These are phyloP conservation scores for Penicillium riverlandense DNA, from an alignment of 495 filamentous ascomycete species.

Conservation along the genomic window DNA sequence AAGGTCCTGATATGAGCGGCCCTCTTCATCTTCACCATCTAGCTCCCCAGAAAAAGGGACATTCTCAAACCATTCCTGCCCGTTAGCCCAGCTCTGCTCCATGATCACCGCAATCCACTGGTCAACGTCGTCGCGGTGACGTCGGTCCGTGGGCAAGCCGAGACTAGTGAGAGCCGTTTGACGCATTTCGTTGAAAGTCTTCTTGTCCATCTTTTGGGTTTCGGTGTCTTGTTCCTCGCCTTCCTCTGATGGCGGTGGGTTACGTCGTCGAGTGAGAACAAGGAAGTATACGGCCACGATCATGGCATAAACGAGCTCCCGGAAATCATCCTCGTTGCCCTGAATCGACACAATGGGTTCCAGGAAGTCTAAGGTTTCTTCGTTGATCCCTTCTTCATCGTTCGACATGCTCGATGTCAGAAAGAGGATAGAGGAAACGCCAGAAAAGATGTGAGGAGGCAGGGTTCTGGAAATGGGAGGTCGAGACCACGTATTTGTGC, in stretches of 20 bases:
- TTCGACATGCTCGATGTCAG: conserved; percentile 27
- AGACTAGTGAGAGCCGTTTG: conserved; percentile 36
- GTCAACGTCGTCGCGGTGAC: conserved; percentile 49
- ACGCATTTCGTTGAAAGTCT: conserved; percentile 43
- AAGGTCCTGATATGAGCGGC: conserved; percentile 25
- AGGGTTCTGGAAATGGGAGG: conserved; percentile 40
- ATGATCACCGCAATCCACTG: conserved; percentile 50
- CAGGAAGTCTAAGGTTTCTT: conserved; percentile 29
- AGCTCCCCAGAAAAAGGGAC: conserved; percentile 35
- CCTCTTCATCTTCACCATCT: conserved; percentile 33
- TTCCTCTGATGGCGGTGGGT: conserved; percentile 13
- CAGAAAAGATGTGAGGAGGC: conserved; percentile 58
- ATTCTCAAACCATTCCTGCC: conserved; percentile 60
- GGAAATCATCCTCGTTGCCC: conserved; percentile 32
- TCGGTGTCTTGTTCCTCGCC: conserved; percentile 14
- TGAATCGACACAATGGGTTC: conserved; percentile 26
- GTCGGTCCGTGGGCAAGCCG: conserved; percentile 26
- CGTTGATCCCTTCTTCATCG: conserved; percentile 27
- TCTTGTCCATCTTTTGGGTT: conserved; percentile 36
- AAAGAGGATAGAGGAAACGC: conserved; percentile 50
- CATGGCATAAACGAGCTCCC: conserved; percentile 33
- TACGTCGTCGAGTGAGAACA: conserved; percentile 37
- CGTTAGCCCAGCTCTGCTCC: conserved; percentile 52
- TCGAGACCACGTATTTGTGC: conserved; percentile 37
- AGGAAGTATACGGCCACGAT: conserved; percentile 68